These are phyloP conservation scores for Mortierella sp. DNA, from an alignment of 371 early-diverging fungal genomes.

Conservation along the genomic window DNA sequence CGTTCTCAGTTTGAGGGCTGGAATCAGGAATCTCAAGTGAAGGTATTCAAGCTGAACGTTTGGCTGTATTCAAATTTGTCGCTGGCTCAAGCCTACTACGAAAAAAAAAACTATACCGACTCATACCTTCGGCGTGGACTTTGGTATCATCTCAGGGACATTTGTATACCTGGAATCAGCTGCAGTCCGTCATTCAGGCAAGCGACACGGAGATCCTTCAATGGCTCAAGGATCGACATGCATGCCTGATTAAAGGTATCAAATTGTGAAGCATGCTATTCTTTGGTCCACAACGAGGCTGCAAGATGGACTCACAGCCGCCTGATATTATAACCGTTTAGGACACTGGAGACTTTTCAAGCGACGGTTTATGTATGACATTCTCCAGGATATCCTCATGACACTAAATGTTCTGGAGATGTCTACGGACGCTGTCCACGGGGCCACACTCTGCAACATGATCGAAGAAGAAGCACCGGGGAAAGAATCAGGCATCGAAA, in stretches of 20 bases:
- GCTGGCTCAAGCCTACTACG: too few relatives aligned
- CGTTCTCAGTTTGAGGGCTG: slow-evolving; percentile 36
- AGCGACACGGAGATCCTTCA: slow-evolving; percentile 49
- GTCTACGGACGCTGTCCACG: slow-evolving; percentile 21
- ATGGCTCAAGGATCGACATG: slow-evolving; percentile 46
- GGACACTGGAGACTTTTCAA: slow-evolving; percentile 49
- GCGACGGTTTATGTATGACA: slow-evolving; percentile 42
- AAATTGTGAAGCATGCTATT: neutral
- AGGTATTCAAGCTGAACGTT: slow-evolving; percentile 12
- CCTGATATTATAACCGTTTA: neutral
- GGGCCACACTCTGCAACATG: slow-evolving; percentile 11
- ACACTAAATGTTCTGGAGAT: slow-evolving; percentile 33
- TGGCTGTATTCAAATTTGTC: neutral
- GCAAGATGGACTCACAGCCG: neutral
- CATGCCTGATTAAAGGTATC: slow-evolving; percentile 34
- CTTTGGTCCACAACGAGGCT: too few relatives aligned
- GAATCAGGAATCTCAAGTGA: slow-evolving; percentile 24
- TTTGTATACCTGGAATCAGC: slow-evolving; percentile 37
- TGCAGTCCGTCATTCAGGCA: slow-evolving; percentile 46
- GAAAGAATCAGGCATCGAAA: slow-evolving; percentile 34
- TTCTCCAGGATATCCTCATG: slow-evolving; percentile 41
- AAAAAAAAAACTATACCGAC: too few relatives aligned
- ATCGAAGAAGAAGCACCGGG: slow-evolving; percentile 15
- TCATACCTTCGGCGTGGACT: too few relatives aligned
- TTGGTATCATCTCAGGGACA: slow-evolving; percentile 22